Evolutionary conservation across 176 grass and related monocot species (phyloP).

Genomic region (Olyra latifolia): DNA sequence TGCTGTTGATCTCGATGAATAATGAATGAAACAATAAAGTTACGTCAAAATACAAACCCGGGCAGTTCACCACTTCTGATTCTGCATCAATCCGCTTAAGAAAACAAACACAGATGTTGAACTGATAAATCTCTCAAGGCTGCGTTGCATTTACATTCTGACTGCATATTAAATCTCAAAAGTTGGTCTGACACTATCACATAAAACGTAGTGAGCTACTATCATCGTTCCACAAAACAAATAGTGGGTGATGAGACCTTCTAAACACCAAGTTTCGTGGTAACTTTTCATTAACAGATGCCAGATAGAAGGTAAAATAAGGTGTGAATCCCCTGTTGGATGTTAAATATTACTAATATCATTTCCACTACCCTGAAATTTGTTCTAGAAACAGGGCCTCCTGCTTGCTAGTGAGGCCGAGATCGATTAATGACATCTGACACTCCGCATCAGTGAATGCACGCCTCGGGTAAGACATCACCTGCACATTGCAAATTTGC

Average conservation of each 20-base stretch:
- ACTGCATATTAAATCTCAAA: neutral
- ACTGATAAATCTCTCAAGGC: neutral
- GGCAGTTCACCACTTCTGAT: neutral
- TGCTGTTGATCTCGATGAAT: neutral
- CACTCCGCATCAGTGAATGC: slow-evolving; percentile 63
- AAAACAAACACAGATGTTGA: neutral
- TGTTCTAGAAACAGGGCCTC: slow-evolving; percentile 93
- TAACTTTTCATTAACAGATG: slow-evolving; percentile 1
- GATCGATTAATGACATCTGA: slow-evolving; percentile 64
- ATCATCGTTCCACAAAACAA: neutral
- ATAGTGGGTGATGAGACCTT: slow-evolving; percentile 3
- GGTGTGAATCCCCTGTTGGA: neutral
- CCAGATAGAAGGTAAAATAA: neutral
- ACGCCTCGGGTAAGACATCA: slow-evolving; percentile 82
- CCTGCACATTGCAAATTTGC: slow-evolving; percentile 39
- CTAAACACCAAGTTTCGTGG: neutral
- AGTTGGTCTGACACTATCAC: neutral
- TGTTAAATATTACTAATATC: slow-evolving; percentile 2
- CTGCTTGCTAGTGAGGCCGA: slow-evolving; percentile 83
- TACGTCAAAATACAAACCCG: neutral
- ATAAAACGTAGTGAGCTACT: neutral
- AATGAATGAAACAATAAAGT: neutral
- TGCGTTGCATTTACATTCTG: slow-evolving; percentile 26
- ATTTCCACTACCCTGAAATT: slow-evolving; percentile 42
- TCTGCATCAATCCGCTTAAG: neutral